Conservation (phyloP, 345 rosid species). For the Orychophragmus violaceus region DNA sequence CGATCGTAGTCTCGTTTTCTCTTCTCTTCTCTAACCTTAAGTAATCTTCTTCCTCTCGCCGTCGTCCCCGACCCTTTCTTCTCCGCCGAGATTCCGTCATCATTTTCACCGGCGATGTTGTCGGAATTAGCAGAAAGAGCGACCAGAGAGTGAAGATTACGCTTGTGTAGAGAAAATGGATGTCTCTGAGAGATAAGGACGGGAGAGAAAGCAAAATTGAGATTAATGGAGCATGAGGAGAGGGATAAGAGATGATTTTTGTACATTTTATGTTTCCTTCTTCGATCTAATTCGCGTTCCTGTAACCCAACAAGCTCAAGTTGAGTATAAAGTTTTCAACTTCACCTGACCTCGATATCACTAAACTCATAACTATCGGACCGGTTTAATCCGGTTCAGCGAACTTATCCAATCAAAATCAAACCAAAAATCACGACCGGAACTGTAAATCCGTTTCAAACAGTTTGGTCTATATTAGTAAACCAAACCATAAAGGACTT, state of each 20-base stretch:
- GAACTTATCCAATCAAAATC: background rate
- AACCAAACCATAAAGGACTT: too few relatives aligned
- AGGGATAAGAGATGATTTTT: background rate
- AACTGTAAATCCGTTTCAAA: background rate
- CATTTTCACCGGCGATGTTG: background rate
- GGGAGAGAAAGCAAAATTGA: constrained; percentile 15
- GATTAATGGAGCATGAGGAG: constrained; percentile 1
- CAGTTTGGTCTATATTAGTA: background rate
- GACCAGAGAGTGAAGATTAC: background rate
- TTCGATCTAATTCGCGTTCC: background rate
- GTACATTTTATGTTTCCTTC: constrained; percentile 4
- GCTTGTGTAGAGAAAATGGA: constrained; percentile 12
- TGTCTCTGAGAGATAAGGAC: background rate
- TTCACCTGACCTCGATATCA: background rate
- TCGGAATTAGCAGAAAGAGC: constrained; percentile 14
- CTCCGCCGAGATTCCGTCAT: background rate
- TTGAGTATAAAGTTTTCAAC: background rate
- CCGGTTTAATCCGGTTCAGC: background rate
- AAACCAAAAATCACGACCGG: background rate
- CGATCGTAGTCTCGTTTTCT: constrained; percentile 74
- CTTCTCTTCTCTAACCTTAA: constrained; percentile 78
- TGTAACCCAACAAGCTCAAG: background rate
- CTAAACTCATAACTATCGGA: background rate
- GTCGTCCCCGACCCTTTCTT: constrained; percentile 68
- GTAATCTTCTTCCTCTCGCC: constrained; percentile 84